phyloP scores from a whole-genome alignment of 73 alveolate genomes.

The Vitrella brassicaformis region DNA sequence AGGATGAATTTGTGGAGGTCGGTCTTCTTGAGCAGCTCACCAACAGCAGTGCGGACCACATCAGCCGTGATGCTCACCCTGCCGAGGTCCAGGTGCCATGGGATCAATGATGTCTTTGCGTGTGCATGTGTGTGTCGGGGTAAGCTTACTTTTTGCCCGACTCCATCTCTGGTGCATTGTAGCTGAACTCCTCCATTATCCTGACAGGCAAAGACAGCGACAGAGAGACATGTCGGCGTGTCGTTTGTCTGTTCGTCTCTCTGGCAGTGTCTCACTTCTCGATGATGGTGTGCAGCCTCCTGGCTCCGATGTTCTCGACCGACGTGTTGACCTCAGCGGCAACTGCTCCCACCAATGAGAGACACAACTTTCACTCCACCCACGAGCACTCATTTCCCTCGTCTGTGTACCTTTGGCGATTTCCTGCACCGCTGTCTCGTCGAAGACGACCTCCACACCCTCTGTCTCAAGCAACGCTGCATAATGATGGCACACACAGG shows the following conservation, averaged over 20 bases:
- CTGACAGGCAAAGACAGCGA: not conserved
- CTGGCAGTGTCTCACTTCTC: slow-evolving; percentile 32
- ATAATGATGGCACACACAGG: slow-evolving; percentile 4
- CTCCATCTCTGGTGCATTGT: slow-evolving; percentile 48
- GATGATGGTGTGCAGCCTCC: slow-evolving; percentile 54
- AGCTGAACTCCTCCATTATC: slow-evolving; percentile 45
- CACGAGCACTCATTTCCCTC: not conserved
- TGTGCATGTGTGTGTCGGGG: not conserved
- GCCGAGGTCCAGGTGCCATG: not conserved
- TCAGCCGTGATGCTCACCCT: slow-evolving; percentile 36
- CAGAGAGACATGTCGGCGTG: not conserved
- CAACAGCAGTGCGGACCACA: slow-evolving; percentile 31
- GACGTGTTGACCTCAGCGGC: slow-evolving; percentile 31
- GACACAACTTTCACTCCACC: not conserved
- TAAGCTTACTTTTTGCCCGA: not conserved
- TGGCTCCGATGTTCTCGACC: slow-evolving; percentile 59
- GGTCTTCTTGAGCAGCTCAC: slow-evolving; percentile 36
- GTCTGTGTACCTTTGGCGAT: slow-evolving; percentile 46
- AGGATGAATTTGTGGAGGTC: slow-evolving; percentile 44
- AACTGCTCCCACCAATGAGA: not conserved
- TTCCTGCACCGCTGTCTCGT: slow-evolving; percentile 44
- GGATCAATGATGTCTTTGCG: slow-evolving; percentile 1
- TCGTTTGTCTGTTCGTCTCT: not conserved
- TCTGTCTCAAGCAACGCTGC: slow-evolving; percentile 44
- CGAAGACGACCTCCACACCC: slow-evolving; percentile 37